Percentiles rank a stretch among this genome's conserved stretches.
phyloP scores from a whole-genome alignment of 1,284 basidiomycete genomes.

The Coniferiporia sulphurascens region DNA sequence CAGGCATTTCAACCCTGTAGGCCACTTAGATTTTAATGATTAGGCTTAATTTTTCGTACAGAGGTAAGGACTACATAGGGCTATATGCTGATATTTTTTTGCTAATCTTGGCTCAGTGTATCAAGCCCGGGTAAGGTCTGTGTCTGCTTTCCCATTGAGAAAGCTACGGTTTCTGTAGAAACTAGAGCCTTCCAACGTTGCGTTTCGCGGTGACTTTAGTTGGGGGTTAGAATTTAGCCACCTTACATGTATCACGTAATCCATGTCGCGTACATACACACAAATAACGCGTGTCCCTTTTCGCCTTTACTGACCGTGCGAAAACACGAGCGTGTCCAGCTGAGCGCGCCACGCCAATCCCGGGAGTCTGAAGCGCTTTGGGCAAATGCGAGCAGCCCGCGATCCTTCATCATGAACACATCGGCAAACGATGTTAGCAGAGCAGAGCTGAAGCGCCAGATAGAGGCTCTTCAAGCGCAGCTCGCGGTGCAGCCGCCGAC shows the following conservation, averaged over 20 bases:
- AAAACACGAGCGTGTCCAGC: constrained; percentile 10
- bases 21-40: no score
- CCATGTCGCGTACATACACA: constrained; percentile 16
- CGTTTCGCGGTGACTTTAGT: no score
- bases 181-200: not conserved
- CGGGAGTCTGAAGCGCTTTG: not conserved
- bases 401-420: not conserved
- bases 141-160: no score
- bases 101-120: no score
- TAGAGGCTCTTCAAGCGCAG: constrained; percentile 38
- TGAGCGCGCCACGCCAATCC: constrained; percentile 13
- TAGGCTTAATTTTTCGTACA: no score
- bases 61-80: no score
- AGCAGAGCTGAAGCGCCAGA: constrained; percentile 37
- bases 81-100: no score
- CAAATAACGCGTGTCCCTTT: constrained; percentile 25
- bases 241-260: not conserved
- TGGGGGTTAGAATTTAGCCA: not conserved
- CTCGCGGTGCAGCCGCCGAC: constrained; percentile 31
- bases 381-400: not conserved
- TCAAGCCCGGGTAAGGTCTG: no score
- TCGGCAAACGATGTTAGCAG: constrained; percentile 8
- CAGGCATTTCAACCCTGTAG: no score
- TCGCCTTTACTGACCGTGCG: constrained; percentile 14
- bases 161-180: not conserved